A percentile compares a stretch with the other conserved stretches of the same genome.
phyloP scores from a whole-genome alignment of 179 eudicot species.

The Patellifolia procumbens region DNA sequence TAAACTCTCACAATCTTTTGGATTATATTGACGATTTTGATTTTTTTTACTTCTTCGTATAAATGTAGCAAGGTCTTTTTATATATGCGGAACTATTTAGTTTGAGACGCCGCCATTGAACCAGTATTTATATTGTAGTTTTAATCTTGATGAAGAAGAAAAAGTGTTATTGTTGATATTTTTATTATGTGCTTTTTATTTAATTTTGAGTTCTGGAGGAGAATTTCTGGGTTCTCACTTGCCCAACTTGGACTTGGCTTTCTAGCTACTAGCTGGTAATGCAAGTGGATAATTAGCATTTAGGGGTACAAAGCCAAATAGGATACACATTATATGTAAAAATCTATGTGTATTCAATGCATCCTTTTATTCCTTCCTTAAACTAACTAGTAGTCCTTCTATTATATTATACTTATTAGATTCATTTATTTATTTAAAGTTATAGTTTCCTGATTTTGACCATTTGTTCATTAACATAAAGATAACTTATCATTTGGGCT shows the following conservation, averaged over 20 bases:
- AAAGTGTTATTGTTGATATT: background rate
- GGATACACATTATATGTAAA: background rate
- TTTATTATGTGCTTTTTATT: background rate
- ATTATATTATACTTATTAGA: too few species aligned
- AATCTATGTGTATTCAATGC: background rate
- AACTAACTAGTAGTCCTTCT: too few species aligned
- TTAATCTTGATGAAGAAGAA: slow-evolving; percentile 18
- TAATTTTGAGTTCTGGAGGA: background rate
- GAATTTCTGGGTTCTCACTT: slow-evolving; percentile 18
- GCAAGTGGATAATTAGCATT: slow-evolving; percentile 29
- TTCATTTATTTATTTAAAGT: too few species aligned
- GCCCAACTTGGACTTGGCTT: slow-evolving; percentile 30
- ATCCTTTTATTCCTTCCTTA: background rate
- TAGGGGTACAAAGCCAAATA: background rate
- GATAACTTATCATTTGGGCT: too few species aligned
- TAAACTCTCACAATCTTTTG: background rate
- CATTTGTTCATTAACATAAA: too few species aligned
- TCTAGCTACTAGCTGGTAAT: slow-evolving; percentile 13
- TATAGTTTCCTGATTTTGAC: too few species aligned
- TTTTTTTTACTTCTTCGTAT: background rate
- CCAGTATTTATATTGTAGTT: background rate
- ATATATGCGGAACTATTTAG: background rate
- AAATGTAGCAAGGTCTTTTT: too few species aligned
- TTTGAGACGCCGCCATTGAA: slow-evolving; percentile 14
- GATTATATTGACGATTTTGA: background rate